Base-by-base conservation (phyloP, 2,329 filamentous ascomycete species). In the Diaporthe vaccinii region DNA sequence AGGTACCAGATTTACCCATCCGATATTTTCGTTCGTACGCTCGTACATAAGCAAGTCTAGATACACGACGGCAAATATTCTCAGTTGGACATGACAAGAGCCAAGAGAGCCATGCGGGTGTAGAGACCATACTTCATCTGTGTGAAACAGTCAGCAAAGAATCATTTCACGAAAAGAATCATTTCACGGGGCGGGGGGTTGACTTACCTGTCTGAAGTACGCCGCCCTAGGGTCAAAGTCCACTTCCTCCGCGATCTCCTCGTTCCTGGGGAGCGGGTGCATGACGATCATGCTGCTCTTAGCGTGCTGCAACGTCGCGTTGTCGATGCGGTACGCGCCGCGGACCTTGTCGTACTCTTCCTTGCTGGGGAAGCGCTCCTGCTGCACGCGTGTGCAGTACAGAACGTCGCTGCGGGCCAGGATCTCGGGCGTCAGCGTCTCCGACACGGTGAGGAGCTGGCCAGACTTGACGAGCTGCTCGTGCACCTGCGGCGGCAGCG, bases 111-210 rank as follows among this genome's bases (percentile, higher is more conserved):
- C 97, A 99, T 99, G 84, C 97, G 94, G 85, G 94, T 97, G 89
- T 98, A 98, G 81, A 99, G 91, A 80, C 97, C 97, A 86, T 98
- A 98, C 86, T 93, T 92, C 96, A 98, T 98, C 96, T 98, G 81
- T 75, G 76, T 7, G 31, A 25, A 34, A 36, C 1, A 75, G 71
- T 73, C 57, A 74, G 49, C 20, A 75, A 78, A 41, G 59, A 67
- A 83, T 17, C 15, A 20, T 92, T 84, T 91, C 88, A 78, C 78
- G 9, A n/a, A 75, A 78, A 41, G 59, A 67, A 83, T 17, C 15
- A 20, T 92, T 84, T 91, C 88, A 78, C 78, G 9, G 25, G 72
- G 0, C 15, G 12, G 4, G 51, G 53, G 67, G 17, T 36, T 44
- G n/a, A 90, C 94, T 92, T 87, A 98, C 96, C 94, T 99, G 97